phyloP scores from a whole-genome alignment of 805 yeast species.

The Saturnispora galanensis region DNA sequence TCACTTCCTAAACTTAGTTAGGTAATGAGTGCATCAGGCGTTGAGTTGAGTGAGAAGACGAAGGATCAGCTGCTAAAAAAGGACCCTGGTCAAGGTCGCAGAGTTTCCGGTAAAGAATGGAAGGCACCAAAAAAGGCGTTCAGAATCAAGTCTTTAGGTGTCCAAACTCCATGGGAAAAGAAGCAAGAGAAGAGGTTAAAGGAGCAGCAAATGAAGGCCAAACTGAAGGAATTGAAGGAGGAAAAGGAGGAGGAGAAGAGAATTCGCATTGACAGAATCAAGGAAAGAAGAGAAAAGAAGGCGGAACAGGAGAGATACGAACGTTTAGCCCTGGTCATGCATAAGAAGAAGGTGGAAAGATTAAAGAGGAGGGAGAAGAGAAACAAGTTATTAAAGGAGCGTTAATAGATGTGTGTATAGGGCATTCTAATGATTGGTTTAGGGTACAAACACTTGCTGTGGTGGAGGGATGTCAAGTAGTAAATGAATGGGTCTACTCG shows the following conservation, averaged over 20 bases:
- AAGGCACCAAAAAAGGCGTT: slow-evolving; percentile 59
- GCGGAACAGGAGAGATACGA: slow-evolving; percentile 88
- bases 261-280: slow-evolving; percentile 44
- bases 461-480: no score
- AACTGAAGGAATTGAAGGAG: slow-evolving; percentile 61
- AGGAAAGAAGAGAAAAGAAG: slow-evolving; percentile 68
- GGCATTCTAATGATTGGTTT: no score
- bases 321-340: slow-evolving; percentile 75
- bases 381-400: slow-evolving; percentile 86
- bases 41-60: slow-evolving; percentile 1
- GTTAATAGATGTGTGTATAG: slow-evolving; percentile 25
- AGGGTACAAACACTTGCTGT: no score
- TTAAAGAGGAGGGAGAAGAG: slow-evolving; percentile 87
- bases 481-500: no score
- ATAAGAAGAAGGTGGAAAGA: slow-evolving; percentile 84
- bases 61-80: slow-evolving; percentile 2
- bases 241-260: slow-evolving; percentile 60
- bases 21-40: slow-evolving; percentile 2
- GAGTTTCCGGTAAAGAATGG: slow-evolving; percentile 48
- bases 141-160: slow-evolving; percentile 53
- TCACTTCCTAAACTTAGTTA: no score
- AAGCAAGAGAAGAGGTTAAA: slow-evolving; percentile 58
- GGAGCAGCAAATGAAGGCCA: slow-evolving; percentile 57
- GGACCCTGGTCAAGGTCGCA: slow-evolving; percentile 21
- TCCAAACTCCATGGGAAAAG: slow-evolving; percentile 51